Evolutionary conservation across 495 filamentous ascomycete genomes (phyloP), one percentile per base, ranked within the genome.

Genomic region (Neurospora intermedia): DNA sequence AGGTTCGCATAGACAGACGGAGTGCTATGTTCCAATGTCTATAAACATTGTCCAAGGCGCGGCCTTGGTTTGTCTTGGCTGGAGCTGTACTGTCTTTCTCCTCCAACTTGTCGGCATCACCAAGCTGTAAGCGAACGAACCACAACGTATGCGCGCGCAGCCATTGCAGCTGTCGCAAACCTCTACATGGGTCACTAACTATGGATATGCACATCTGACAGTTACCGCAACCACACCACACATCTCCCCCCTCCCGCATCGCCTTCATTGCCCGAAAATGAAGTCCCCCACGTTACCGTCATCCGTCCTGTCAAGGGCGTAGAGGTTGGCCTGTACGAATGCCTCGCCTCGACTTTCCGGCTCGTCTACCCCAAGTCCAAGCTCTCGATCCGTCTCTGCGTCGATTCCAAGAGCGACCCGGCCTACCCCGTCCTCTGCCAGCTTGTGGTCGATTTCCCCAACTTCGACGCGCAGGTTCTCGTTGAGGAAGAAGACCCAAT

Each of bases 301-400:
- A 93, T 99, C 74, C 92, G 96, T 6, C 96, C 96, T 0, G 89
- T 96, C 72, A 98, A 97, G 82, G 96, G 95, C 73, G 87, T 97
- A 59, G 96, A 99, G 77, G 90, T 92, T 2, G 87, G 91, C 76
- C 89, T 98, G 38, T 97, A 96, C 83, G 92, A 96, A 75, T 97
- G 96, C 74, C 90, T 99, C 45, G 90, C 93, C n/a, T 91, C 95
- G 18, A 93, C 92, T 23, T 97, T 98, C 83, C 88, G 85, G 35
- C 93, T 97, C 74, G 86, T 86, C 66, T 99, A 98, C 78, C 94
- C 94, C 0, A 82, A 77, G 31, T 83, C 90, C 73, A 95, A 91
- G 79, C 82, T 97, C 77, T 95, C 92, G 23, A 88, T 97, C 43
- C 90, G 88, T 75, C 88, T 98, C 73, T 99, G 96, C 80, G 87